Percentiles rank a stretch among this genome's conserved stretches.
These are phyloP conservation scores for Fraxinus velutina DNA, from an alignment of 305 asterid species.

Conservation along the genomic window DNA sequence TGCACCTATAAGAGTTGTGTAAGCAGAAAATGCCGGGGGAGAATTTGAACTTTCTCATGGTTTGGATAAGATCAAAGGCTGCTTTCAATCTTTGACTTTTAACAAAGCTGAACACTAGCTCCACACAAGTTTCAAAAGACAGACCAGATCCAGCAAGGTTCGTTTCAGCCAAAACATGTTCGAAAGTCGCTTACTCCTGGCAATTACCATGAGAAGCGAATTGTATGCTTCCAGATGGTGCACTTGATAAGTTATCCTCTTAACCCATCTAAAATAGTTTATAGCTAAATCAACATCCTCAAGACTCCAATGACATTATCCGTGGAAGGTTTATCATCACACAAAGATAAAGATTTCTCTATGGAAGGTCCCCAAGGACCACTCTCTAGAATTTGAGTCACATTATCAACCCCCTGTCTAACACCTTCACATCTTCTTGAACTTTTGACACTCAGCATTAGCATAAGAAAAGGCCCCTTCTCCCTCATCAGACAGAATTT, in stretches of 20 bases:
- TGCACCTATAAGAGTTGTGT: slow-evolving; percentile 82
- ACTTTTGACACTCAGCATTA: slow-evolving; percentile 25
- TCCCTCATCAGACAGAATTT: slow-evolving; percentile 21
- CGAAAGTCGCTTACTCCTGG: slow-evolving; percentile 53
- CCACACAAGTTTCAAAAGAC: slow-evolving; percentile 50
- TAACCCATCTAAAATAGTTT: slow-evolving; percentile 72
- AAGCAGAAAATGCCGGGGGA: slow-evolving; percentile 88
- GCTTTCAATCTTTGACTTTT: slow-evolving; percentile 51
- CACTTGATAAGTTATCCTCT: slow-evolving; percentile 44
- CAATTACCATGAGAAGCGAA: slow-evolving; percentile 65
- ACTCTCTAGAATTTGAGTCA: slow-evolving; percentile 52
- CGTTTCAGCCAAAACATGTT: slow-evolving; percentile 73
- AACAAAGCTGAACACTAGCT: slow-evolving; percentile 54
- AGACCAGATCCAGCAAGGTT: slow-evolving; percentile 76
- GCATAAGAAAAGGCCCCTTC: slow-evolving; percentile 24
- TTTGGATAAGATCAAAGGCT: slow-evolving; percentile 67
- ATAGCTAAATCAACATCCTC: slow-evolving; percentile 56
- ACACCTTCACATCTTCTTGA: slow-evolving; percentile 33
- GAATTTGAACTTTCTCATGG: slow-evolving; percentile 73
- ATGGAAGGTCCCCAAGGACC: slow-evolving; percentile 69
- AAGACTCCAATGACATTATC: slow-evolving; percentile 69
- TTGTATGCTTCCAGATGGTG: slow-evolving; percentile 67
- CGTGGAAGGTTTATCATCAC: slow-evolving; percentile 37
- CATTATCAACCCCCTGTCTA: slow-evolving; percentile 34
- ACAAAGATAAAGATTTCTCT: slow-evolving; percentile 54